Evolutionary conservation across 139 green algal genomes (phyloP), one percentile per base, ranked within the genome.

Genomic region (Raphidocelis subcapitata): DNA sequence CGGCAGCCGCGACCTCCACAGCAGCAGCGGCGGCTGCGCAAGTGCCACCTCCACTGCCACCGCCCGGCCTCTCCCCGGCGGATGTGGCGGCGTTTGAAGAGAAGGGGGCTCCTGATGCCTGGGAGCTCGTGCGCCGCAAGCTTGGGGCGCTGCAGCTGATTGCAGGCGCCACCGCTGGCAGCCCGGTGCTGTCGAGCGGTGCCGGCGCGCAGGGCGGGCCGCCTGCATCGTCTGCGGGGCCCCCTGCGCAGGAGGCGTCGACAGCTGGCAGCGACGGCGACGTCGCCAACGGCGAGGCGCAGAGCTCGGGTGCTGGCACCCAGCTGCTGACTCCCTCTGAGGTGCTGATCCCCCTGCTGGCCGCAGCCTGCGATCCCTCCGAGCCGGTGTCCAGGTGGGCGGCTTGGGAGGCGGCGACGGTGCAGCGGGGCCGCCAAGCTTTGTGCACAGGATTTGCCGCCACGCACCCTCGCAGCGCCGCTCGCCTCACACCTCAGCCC

Each of bases 141-240:
- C 64, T 95, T 35, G 93, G 85, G 4, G 26, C 95, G 47, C 79
- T 98, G 24, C 88, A 90, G 64, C 91, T 97, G 75, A 75, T 89
- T 32, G 82, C 77, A 0, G 81, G 72, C 26, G 79, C 80, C 20
- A 75, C 59, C 14, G 59, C 69, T 51, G 69, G 69, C n/a, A 51
- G 63, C 24, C 59, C 69, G 12, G 69, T n/a, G 12, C 16, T 36
- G 59, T 36, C 28, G 5, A 46, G 28, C 5, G 59, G 29, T n/a
- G 32, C 28, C 4, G 59, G 29, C 26, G n/a, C 4, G 56, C 23
- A 14, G 56, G 56, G 10, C 15, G 15, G 56, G 23, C 10, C 23
- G 23, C 26, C 10, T 20, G 23, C n/a, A n/a, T n/a, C n/a, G n/a
- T n/a, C n/a, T n/a, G n/a, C n/a, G n/a, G n/a, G n/a, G n/a, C n/a